Conservation (phyloP, 129 eudicot genomes). For the Lactuca saligna region DNA sequence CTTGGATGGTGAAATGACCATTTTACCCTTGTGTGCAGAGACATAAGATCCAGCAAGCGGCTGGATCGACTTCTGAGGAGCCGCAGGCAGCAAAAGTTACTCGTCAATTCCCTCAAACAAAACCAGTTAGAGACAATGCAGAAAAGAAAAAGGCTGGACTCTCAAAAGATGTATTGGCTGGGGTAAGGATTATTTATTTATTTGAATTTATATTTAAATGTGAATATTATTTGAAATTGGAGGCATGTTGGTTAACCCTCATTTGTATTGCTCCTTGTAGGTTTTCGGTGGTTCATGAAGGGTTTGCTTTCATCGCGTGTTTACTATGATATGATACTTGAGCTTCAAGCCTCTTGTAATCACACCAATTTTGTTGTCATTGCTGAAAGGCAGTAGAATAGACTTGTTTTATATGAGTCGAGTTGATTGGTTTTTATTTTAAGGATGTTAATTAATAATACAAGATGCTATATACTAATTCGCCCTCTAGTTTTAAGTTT, state of each 20-base stretch:
- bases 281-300: conserved; percentile 49
- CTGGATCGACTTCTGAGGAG: conserved; percentile 38
- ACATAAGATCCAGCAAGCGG: conserved; percentile 51
- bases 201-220: no score
- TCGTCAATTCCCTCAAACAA: conserved; percentile 71
- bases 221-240: background rate
- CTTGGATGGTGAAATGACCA: background rate
- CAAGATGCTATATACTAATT: no score
- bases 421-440: conserved; percentile 11
- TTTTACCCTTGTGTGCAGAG: conserved; percentile 51
- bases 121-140: conserved; percentile 46
- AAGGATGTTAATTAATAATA: no score
- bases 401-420: conserved; percentile 2
- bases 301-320: background rate
- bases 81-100: conserved; percentile 51
- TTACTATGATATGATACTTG: background rate
- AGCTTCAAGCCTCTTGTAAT: conserved; percentile 7
- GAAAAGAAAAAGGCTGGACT: conserved; percentile 53
- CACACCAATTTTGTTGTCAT: conserved; percentile 25
- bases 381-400: background rate
- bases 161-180: conserved; percentile 63
- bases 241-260: conserved; percentile 7
- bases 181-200: conserved; percentile 42
- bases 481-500: no score
- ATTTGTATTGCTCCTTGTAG: conserved; percentile 27